phyloP scores from a whole-genome alignment of 257 asterid genomes.

The Capsicum baccatum region DNA sequence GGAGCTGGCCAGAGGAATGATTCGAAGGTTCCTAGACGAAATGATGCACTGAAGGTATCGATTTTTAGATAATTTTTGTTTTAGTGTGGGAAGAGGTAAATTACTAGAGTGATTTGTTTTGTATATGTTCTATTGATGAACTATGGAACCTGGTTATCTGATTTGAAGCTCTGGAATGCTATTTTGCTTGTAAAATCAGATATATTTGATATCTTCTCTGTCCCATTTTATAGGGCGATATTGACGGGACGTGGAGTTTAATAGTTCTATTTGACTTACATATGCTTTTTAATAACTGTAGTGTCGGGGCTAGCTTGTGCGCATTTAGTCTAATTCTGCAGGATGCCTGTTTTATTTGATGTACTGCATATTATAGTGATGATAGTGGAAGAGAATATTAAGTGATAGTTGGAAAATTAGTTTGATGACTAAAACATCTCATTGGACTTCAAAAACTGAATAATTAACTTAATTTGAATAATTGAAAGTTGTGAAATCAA shows the following conservation, averaged over 20 bases:
- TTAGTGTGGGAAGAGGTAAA: background rate
- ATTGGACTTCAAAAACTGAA: background rate
- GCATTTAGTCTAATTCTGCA: no score
- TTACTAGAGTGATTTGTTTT: slow-evolving; percentile 2
- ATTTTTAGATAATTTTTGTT: background rate
- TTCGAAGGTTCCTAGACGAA: slow-evolving; percentile 7
- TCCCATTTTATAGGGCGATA: background rate
- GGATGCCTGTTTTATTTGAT: no score
- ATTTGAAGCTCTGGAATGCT: slow-evolving; percentile 5
- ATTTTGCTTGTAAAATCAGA: background rate
- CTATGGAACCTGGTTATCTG: background rate
- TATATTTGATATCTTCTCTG: background rate
- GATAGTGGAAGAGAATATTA: slow-evolving; percentile 13
- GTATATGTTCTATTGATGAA: background rate
- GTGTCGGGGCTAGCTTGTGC: no score
- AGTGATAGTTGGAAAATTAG: background rate
- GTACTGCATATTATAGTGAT: background rate
- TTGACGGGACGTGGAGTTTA: background rate
- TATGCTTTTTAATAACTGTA: background rate
- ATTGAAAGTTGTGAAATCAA: background rate
- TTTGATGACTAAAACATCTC: background rate
- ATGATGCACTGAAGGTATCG: slow-evolving; percentile 29
- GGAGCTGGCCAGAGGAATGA: slow-evolving; percentile 17
- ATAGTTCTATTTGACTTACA: background rate
- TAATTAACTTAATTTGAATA: background rate